Conservation (phyloP, 2,329 filamentous ascomycete species). For the Aureobasidium sp. region DNA sequence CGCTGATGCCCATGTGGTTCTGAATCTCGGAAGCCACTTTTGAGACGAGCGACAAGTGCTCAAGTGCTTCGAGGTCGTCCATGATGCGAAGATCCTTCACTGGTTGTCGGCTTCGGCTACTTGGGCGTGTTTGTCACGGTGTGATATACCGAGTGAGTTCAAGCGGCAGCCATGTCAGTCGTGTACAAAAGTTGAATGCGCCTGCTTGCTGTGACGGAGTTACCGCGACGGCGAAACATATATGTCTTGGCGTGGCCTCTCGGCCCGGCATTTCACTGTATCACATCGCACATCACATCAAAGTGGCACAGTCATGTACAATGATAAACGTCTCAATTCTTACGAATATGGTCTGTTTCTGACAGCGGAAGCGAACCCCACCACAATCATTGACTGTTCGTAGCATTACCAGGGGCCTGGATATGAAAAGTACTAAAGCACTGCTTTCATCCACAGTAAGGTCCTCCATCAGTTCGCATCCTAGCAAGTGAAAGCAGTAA, state of each 20-base stretch:
- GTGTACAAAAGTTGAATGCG: neutral
- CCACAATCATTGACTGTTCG: neutral
- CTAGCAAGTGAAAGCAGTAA: slow-evolving; percentile 2
- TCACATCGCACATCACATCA: neutral
- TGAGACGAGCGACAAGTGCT: slow-evolving; percentile 86
- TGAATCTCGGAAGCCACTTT: slow-evolving; percentile 91
- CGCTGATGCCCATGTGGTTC: slow-evolving; percentile 83
- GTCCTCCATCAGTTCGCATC: neutral
- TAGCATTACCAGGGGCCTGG: neutral
- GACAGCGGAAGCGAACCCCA: neutral
- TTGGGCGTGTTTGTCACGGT: neutral
- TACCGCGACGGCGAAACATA: neutral
- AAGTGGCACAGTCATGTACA: neutral
- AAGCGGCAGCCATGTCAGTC: neutral
- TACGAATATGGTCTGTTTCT: neutral
- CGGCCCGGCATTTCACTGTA: neutral
- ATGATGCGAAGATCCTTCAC: slow-evolving; percentile 40
- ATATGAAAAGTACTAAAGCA: neutral
- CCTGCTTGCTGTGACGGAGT: neutral
- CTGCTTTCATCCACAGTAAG: neutral
- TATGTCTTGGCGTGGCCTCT: neutral
- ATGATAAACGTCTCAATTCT: neutral
- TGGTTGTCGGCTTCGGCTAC: neutral
- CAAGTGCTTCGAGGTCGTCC: slow-evolving; percentile 86
- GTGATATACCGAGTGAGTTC: neutral